Percentiles rank a stretch among this genome's conserved stretches.
Conservation (phyloP, 139 green algal genomes). For the Chlorella sp. region DNA sequence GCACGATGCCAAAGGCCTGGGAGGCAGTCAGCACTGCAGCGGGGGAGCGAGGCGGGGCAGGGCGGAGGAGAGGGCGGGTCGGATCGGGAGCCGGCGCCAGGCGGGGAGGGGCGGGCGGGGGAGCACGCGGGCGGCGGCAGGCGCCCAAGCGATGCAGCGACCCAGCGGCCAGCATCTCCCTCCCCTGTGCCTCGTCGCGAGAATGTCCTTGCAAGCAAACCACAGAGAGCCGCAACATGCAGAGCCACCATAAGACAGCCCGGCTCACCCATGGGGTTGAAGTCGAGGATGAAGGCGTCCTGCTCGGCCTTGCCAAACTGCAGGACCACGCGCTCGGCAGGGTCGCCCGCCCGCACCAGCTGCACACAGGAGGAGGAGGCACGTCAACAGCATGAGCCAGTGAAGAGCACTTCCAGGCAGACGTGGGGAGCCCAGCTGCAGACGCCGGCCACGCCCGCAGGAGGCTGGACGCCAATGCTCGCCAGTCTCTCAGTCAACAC, state of each 20-base stretch:
- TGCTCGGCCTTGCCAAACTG: slow-evolving; percentile 95
- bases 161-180: neutral
- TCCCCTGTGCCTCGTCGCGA: neutral
- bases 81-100: neutral
- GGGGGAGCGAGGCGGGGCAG: slow-evolving; percentile 45
- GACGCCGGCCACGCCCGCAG: no score
- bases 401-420: neutral
- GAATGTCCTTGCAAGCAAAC: neutral
- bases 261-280: slow-evolving; percentile 55
- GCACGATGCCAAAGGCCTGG: slow-evolving; percentile 93
- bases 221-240: no score
- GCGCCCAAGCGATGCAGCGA: neutral
- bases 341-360: slow-evolving; percentile 50
- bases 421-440: no score
- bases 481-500: no score
- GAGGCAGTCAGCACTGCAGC: slow-evolving; percentile 68
- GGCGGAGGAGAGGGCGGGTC: neutral
- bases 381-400: no score
- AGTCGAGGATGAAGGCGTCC: slow-evolving; percentile 97
- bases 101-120: neutral
- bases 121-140: neutral
- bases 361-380: neutral
- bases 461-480: no score
- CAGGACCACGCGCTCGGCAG: slow-evolving; percentile 76
- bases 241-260: no score